A percentile compares a stretch with the other conserved stretches of the same genome.
phyloP scores from a whole-genome alignment of 345 rosid species.

The Populus simonii region DNA sequence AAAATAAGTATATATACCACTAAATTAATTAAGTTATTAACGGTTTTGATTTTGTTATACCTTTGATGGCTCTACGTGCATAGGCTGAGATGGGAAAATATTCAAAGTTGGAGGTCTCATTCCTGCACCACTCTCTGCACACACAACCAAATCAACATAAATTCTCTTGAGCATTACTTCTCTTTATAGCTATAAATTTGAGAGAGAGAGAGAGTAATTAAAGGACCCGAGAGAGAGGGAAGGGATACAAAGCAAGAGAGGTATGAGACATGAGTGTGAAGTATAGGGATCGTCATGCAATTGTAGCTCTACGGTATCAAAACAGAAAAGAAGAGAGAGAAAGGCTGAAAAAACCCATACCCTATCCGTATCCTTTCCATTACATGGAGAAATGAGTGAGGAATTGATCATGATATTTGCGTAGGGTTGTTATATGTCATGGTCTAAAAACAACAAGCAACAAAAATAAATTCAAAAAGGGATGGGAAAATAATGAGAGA shows the following conservation, averaged over 20 bases:
- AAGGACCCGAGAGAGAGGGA: conserved; percentile 9
- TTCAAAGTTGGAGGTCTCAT: conserved; percentile 96
- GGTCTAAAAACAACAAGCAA: conserved; percentile 21
- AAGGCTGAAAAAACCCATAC: conserved; percentile 24
- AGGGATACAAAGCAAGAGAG: conserved; percentile 17
- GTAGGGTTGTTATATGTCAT: conserved; percentile 29
- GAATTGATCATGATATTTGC: conserved; percentile 13
- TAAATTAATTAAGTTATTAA: background rate
- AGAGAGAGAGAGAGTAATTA: background rate
- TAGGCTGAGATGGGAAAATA: conserved; percentile 97
- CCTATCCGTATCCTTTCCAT: conserved; percentile 24
- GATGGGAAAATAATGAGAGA: background rate
- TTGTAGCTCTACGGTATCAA: conserved; percentile 17
- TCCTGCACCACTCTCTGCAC: conserved; percentile 53
- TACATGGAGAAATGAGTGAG: conserved; percentile 23
- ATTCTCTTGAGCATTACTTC: conserved; percentile 18
- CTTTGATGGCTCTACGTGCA: conserved; percentile 70
- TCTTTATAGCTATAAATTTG: background rate
- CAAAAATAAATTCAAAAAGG: conserved; percentile 10
- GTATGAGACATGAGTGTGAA: conserved; percentile 18
- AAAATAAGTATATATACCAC: background rate
- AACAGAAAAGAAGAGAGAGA: conserved; percentile 26
- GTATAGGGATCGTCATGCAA: conserved; percentile 29
- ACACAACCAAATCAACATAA: conserved; percentile 8
- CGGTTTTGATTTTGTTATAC: conserved; percentile 17